Conservation (phyloP, 1,139 yeast genomes). For the Arxiozyma telluris region DNA sequence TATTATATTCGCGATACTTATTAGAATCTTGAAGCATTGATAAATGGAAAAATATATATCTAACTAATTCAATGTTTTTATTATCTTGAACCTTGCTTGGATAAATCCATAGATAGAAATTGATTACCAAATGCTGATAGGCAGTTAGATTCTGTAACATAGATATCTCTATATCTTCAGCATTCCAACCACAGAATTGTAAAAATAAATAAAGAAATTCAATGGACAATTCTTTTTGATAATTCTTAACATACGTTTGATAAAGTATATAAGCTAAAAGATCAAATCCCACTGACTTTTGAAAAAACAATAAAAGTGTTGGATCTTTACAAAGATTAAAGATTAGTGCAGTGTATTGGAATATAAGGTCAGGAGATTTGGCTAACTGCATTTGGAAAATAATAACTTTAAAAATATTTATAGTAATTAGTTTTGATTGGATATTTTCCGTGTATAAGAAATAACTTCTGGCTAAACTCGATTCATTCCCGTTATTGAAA, state of each 20-base stretch:
- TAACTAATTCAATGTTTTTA: constrained; percentile 34
- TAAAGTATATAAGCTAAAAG: constrained; percentile 23
- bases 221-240: constrained; percentile 19
- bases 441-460: constrained; percentile 15
- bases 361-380: constrained; percentile 9
- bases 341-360: constrained; percentile 14
- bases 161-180: constrained; percentile 35
- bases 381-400: constrained; percentile 10
- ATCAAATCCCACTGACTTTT: constrained; percentile 17
- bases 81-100: not conserved
- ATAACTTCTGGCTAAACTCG: constrained; percentile 14
- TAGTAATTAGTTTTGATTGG: constrained; percentile 14
- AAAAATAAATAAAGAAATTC: constrained; percentile 36
- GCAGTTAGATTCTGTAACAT: constrained; percentile 39
- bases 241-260: constrained; percentile 15
- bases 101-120: constrained; percentile 44
- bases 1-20: constrained; percentile 41
- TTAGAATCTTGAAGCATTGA: constrained; percentile 46
- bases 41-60: constrained; percentile 48
- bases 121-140: constrained; percentile 38
- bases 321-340: constrained; percentile 14
- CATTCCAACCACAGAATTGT: constrained; percentile 40
- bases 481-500: constrained; percentile 2
- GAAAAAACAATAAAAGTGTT: constrained; percentile 13
- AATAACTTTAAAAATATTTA: constrained; percentile 14